A percentile compares a stretch with the other conserved stretches of the same genome.
These are phyloP conservation scores for Cornus florida DNA, from an alignment of 148 eudicot genomes.

Conservation along the genomic window DNA sequence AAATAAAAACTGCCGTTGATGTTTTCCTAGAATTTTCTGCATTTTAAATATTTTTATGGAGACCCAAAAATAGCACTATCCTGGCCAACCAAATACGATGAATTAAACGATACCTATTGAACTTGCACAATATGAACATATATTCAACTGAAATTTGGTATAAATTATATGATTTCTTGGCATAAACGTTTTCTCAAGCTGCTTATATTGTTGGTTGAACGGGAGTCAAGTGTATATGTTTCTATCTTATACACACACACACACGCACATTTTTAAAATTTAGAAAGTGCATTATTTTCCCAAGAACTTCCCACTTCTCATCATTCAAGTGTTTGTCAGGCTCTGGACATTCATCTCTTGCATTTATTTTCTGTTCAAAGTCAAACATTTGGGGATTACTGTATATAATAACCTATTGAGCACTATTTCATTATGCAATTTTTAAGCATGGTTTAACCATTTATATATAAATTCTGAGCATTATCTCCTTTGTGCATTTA, in stretches of 20 bases:
- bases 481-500: constrained; percentile 16
- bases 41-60: background rate
- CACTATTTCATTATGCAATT: background rate
- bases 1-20: too few relatives aligned
- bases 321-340: background rate
- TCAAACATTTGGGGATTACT: background rate
- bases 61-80: background rate
- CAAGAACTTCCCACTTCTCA: background rate
- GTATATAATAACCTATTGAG: background rate
- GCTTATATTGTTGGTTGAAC: background rate
- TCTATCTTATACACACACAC: too few relatives aligned
- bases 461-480: background rate
- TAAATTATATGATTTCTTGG: background rate
- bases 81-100: background rate
- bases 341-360: background rate
- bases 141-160: background rate
- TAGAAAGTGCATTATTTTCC: too few relatives aligned
- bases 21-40: background rate
- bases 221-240: too few relatives aligned
- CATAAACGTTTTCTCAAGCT: background rate
- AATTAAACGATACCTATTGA: background rate
- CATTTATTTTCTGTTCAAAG: background rate
- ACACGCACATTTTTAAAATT: too few relatives aligned
- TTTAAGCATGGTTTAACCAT: background rate
- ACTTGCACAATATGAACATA: background rate